Conservation (phyloP, 1,284 basidiomycete genomes). For the Boletus calvinii region DNA sequence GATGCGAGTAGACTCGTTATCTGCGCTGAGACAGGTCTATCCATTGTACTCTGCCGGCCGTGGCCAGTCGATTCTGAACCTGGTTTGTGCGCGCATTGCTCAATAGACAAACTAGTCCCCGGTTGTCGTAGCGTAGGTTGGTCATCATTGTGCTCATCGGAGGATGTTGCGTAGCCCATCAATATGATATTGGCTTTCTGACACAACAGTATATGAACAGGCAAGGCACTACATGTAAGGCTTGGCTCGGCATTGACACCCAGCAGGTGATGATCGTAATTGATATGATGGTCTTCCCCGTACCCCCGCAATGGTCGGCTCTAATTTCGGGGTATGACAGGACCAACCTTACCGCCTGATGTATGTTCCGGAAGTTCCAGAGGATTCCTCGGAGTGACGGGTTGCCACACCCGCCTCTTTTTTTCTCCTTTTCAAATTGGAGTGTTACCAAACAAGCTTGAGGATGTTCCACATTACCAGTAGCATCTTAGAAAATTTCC, state of each 20-base stretch:
- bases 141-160: conserved; percentile 3
- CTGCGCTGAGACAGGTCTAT: neutral
- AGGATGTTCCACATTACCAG: neutral
- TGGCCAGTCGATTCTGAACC: neutral
- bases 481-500: neutral
- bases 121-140: neutral
- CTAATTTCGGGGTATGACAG: neutral
- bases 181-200: conserved; percentile 9
- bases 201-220: neutral
- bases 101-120: too few species aligned
- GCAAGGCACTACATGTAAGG: neutral
- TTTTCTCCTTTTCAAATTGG: conserved; percentile 14
- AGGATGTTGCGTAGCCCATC: neutral
- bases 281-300: neutral
- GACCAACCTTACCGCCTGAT: neutral
- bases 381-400: neutral
- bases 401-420: neutral
- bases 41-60: too few species aligned
- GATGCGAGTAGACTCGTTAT: neutral
- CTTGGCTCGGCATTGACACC: neutral
- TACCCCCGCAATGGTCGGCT: neutral
- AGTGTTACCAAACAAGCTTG: neutral
- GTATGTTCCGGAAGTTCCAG: neutral
- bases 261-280: neutral
- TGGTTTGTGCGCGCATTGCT: neutral